These are phyloP conservation scores for Lenzites betulinus DNA, from an alignment of 768 basidiomycete species.

Conservation along the genomic window DNA sequence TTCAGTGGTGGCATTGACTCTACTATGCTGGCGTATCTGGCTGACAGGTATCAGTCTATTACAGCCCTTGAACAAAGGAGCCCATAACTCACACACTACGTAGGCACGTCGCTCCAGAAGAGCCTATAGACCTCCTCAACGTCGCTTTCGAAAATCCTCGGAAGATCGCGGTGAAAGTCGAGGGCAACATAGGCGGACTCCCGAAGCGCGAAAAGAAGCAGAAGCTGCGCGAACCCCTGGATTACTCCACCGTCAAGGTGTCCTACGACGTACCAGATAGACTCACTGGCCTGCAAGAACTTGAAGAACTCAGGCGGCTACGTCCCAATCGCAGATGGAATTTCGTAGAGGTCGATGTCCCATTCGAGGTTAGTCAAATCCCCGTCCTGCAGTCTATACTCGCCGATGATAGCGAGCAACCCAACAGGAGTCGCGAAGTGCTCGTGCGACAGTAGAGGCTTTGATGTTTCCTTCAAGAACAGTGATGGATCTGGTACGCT, in stretches of 20 bases:
- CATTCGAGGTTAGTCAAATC: not conserved
- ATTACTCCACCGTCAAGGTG: constrained; percentile 27
- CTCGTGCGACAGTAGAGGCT: constrained; percentile 57
- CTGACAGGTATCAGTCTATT: constrained; percentile 54
- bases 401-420: constrained; percentile 8
- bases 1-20: constrained; percentile 98
- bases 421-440: constrained; percentile 63
- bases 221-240: constrained; percentile 33
- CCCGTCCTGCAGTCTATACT: not conserved
- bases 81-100: not conserved
- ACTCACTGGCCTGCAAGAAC: constrained; percentile 72
- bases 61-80: constrained; percentile 21
- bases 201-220: constrained; percentile 44
- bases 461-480: constrained; percentile 80
- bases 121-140: constrained; percentile 91
- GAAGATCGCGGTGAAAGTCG: constrained; percentile 53
- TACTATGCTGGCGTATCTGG: constrained; percentile 77
- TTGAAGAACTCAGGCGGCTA: constrained; percentile 74
- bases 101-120: constrained; percentile 71
- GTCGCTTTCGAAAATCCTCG: constrained; percentile 97
- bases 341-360: constrained; percentile 57
- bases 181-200: constrained; percentile 48
- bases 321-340: constrained; percentile 87
- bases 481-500: constrained; percentile 86
- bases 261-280: constrained; percentile 88